Conservation (phyloP, 2,329 filamentous ascomycete genomes). For the Botrytis pseudocinerea region DNA sequence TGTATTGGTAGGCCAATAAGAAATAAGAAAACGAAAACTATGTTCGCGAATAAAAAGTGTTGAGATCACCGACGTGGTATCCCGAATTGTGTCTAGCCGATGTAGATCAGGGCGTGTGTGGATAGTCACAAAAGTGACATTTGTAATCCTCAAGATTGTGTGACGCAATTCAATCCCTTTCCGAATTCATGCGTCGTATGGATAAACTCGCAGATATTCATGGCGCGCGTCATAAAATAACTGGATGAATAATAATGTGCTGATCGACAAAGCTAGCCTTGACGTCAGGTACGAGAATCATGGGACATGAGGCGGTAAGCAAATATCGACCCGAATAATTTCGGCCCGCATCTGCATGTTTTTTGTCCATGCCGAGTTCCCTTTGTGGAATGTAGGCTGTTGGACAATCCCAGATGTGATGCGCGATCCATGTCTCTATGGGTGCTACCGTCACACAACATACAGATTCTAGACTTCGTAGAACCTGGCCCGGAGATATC, state of each 20-base stretch:
- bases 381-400: not conserved
- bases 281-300: not conserved
- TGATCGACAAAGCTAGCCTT: not conserved
- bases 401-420: not conserved
- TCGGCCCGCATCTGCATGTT: conserved; percentile 4
- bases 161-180: not conserved
- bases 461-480: not conserved
- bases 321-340: not conserved
- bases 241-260: not conserved
- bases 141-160: not conserved
- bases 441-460: not conserved
- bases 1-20: not conserved
- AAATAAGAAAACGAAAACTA: not conserved
- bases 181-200: not conserved
- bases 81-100: not conserved
- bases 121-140: not conserved
- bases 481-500: not conserved
- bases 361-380: not conserved
- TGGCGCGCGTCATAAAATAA: not conserved
- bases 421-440: not conserved
- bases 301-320: not conserved
- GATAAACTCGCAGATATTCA: not conserved
- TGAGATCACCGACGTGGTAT: not conserved
- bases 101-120: not conserved
- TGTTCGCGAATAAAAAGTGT: not conserved